phyloP scores from a whole-genome alignment of 2,329 filamentous ascomycete species.

The Acephala macrosclerotiorum region DNA sequence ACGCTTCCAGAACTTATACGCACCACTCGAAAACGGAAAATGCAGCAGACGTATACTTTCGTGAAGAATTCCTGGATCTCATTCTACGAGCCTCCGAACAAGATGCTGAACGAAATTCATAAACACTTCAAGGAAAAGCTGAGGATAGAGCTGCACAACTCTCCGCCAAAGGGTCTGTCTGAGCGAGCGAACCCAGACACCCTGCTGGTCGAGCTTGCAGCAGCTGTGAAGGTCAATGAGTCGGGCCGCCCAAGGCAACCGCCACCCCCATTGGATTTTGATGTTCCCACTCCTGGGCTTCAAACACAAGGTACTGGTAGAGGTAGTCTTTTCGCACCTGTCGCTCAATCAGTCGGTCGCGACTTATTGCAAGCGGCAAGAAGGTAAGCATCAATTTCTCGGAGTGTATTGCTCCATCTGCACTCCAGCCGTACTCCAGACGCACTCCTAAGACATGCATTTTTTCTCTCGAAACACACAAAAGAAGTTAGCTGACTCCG shows the following conservation, averaged over 20 bases:
- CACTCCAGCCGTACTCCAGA: no score
- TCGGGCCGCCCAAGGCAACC: background rate
- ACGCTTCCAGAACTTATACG: constrained; percentile 4
- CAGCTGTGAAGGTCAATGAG: constrained; percentile 6
- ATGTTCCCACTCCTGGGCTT: background rate
- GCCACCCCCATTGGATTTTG: constrained; percentile 1
- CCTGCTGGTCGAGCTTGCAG: constrained; percentile 10
- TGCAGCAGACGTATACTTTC: constrained; percentile 7
- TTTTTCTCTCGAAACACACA: no score
- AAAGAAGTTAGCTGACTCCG: no score
- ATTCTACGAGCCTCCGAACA: background rate
- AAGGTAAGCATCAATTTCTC: no score
- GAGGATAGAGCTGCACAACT: constrained; percentile 9
- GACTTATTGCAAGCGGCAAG: background rate
- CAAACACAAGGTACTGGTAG: constrained; percentile 10
- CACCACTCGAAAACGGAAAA: constrained; percentile 6
- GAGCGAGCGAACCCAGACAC: constrained; percentile 10
- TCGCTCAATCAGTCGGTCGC: constrained; percentile 8
- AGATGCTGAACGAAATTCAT: constrained; percentile 13
- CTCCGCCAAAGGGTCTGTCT: constrained; percentile 1
- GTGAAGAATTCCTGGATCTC: constrained; percentile 16
- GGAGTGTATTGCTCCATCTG: no score
- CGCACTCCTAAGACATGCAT: no score
- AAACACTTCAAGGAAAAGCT: constrained; percentile 11
- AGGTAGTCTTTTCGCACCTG: constrained; percentile 1